Evolutionary conservation across 2,329 filamentous ascomycete species (phyloP), one percentile per base, ranked within the genome.

Genomic region (Fusarium ambrosium): DNA sequence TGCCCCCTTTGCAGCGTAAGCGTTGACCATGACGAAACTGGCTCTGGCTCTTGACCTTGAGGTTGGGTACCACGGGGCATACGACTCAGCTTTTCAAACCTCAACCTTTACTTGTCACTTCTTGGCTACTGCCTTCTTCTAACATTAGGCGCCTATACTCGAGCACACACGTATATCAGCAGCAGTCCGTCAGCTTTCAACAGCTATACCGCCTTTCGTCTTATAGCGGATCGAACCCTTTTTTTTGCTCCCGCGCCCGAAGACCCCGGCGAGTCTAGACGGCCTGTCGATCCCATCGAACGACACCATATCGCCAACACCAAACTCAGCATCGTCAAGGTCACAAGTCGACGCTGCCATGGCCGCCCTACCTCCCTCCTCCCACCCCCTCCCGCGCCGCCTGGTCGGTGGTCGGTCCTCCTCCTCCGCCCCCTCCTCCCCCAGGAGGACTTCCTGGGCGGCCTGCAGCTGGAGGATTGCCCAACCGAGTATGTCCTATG

Each of bases 391-490:
- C n/a, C n/a, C n/a, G n/a, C 92, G 67, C 89, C 89, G 66, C 85
- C 83, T 80, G 91, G 90, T 79, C 27, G 89, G 87, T 76, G 92
- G 91, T 68, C 27, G 92, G 91, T 34, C 90, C 90, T 41, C 89
- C 89, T 22, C 89, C 93, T 59, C 93, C 92, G 24, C 92, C 92
- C 53, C 92, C 92, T 56, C 83, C 84, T 41, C 80, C 80, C 60
- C 82, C 81, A 27, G 89, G 88, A 51, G 87, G 85, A 64, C 77
- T 93, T 39, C 90, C 93, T 48, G 81, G 86, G 29, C 88, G 89
- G 77, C 90, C 91, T 10, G 85, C 88, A 69, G 86, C 83, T 65
- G 87, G 85, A 73, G 86, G 85, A 22, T 20, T 56, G 14, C 37
- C 48, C 53, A 89, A 89, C 77, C 88, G 93, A 84, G 93, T 95